Conservation (phyloP, 352 stramenopile species). For the Phytopythium ostracodes region DNA sequence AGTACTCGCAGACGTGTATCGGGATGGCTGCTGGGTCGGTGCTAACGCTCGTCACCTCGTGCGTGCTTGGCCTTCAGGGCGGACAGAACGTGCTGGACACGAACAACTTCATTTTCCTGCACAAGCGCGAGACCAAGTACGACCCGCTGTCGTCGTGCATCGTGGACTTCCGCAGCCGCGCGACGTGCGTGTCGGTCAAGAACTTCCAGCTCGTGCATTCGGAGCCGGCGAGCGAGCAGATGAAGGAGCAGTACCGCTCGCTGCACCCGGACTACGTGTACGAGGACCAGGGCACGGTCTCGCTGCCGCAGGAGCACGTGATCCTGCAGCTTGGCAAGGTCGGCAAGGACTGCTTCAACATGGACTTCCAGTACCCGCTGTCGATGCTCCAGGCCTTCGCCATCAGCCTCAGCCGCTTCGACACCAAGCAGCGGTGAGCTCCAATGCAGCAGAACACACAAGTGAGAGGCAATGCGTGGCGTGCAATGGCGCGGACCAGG, state of each 20-base stretch:
- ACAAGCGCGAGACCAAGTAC: conserved; percentile 88
- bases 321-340: conserved; percentile 86
- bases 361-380: conserved; percentile 92
- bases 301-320: conserved; percentile 74
- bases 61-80: conserved; percentile 28
- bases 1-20: not conserved
- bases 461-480: not conserved
- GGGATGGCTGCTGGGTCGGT: not conserved
- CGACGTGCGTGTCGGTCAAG: conserved; percentile 88
- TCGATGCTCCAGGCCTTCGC: conserved; percentile 91
- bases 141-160: conserved; percentile 90
- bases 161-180: conserved; percentile 90
- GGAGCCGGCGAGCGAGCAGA: conserved; percentile 59
- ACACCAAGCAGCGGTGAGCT: conserved; percentile 79
- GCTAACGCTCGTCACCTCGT: conserved; percentile 2
- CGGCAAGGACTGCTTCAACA: conserved; percentile 93
- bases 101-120: conserved; percentile 76
- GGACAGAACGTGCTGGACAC: conserved; percentile 78
- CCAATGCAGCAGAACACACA: not conserved
- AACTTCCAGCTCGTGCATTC: conserved; percentile 92
- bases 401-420: conserved; percentile 90
- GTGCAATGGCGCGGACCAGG: not conserved
- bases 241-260: conserved; percentile 69
- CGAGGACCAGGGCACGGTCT: conserved; percentile 82
- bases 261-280: conserved; percentile 71